phyloP scores from a whole-genome alignment of 805 yeast genomes.

The Monosporozyma solicola region DNA sequence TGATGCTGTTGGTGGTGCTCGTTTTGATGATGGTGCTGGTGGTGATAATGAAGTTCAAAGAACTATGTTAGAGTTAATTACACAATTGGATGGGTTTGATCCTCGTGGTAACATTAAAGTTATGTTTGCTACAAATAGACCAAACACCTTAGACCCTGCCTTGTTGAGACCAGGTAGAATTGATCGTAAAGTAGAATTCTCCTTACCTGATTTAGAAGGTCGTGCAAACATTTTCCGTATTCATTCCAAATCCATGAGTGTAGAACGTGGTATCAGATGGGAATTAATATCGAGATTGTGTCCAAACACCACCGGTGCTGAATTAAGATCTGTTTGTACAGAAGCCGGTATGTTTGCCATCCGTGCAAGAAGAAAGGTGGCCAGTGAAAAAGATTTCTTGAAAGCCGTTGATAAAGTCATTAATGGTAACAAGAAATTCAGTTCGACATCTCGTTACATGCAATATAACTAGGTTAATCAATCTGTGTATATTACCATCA shows the following conservation, averaged over 20 bases:
- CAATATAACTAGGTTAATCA: conserved; percentile 63
- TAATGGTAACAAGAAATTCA: conserved; percentile 95
- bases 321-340: conserved; percentile 94
- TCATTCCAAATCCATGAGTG: conserved; percentile 96
- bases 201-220: conserved; percentile 94
- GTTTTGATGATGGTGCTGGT: conserved; percentile 99
- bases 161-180: conserved; percentile 96
- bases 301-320: conserved; percentile 98
- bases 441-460: conserved; percentile 96
- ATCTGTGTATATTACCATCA: background rate
- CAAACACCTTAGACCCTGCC: conserved; percentile 97
- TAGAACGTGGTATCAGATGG: conserved; percentile 97
- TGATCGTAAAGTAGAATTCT: conserved; percentile 96
- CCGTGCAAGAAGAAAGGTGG: conserved; percentile 95
- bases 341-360: conserved; percentile 99
- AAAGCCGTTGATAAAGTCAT: conserved; percentile 98
- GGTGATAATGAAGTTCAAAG: conserved; percentile 99
- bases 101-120: conserved; percentile 98
- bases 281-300: conserved; percentile 94
- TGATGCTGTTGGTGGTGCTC: conserved; percentile 99
- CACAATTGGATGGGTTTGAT: conserved; percentile 97
- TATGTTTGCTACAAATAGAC: conserved; percentile 98
- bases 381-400: conserved; percentile 94
- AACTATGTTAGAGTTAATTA: conserved; percentile 96
- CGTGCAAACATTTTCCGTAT: conserved; percentile 96